A percentile compares a stretch with the other conserved stretches of the same genome.
Evolutionary conservation across 257 asterid species (phyloP).

Genomic region (Fraxinus anomala): DNA sequence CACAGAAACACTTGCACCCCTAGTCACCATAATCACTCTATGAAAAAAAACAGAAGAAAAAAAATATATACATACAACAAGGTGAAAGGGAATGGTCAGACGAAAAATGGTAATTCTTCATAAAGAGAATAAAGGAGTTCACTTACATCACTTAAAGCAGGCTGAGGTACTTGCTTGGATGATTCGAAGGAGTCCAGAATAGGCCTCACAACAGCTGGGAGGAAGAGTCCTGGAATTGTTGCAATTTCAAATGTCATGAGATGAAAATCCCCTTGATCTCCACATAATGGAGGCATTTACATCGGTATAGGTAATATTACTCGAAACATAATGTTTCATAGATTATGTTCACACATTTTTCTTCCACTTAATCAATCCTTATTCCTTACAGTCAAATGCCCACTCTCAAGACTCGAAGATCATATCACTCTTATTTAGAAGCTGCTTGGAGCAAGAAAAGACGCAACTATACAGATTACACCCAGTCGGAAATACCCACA

Average conservation of each 20-base stretch:
- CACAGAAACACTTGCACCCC: too few species aligned
- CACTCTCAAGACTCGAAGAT: not conserved
- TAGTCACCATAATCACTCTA: too few species aligned
- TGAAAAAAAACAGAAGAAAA: not conserved
- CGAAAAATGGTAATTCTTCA: not conserved
- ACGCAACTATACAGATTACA: not conserved
- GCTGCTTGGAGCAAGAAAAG: not conserved
- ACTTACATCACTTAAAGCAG: slow-evolving; percentile 78
- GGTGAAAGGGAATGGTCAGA: not conserved
- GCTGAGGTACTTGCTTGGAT: slow-evolving; percentile 69
- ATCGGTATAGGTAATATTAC: not conserved
- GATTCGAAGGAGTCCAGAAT: slow-evolving; percentile 83
- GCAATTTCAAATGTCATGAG: slow-evolving; percentile 24
- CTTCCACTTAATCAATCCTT: not conserved
- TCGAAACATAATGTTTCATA: not conserved
- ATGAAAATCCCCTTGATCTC: not conserved
- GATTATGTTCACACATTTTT: not conserved
- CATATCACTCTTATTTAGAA: slow-evolving; percentile 1
- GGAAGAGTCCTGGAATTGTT: slow-evolving; percentile 73
- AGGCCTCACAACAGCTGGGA: slow-evolving; percentile 95
- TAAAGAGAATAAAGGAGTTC: not conserved
- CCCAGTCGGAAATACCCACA: not conserved
- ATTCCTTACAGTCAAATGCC: not conserved
- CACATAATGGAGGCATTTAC: not conserved
- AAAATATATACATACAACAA: not conserved